Conservation (phyloP, 805 yeast genomes). For the Candida ascalaphidarum region DNA sequence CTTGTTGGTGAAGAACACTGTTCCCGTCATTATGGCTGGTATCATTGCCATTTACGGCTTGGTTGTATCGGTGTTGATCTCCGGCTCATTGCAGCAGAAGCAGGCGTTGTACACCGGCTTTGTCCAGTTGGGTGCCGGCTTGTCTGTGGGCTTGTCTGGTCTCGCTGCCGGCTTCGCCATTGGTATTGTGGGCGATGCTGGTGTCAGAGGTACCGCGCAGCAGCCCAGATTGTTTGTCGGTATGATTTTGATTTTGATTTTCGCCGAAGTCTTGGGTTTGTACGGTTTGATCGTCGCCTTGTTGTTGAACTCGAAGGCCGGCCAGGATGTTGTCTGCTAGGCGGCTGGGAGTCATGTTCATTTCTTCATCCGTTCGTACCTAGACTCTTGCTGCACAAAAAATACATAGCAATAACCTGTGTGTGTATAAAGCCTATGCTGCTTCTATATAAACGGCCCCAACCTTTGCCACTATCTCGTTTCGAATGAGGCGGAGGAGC, state of each 20-base stretch:
- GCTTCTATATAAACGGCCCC: slow-evolving; percentile 30
- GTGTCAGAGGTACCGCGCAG: slow-evolving; percentile 81
- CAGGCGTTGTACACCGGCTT: slow-evolving; percentile 93
- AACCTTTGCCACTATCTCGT: slow-evolving; percentile 22
- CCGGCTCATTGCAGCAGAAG: slow-evolving; percentile 76
- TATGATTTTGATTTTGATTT: slow-evolving; percentile 79
- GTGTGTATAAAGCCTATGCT: too few species aligned
- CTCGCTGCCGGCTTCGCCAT: slow-evolving; percentile 95
- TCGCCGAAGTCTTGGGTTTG: slow-evolving; percentile 83
- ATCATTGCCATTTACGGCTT: slow-evolving; percentile 93
- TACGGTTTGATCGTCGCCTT: slow-evolving; percentile 95
- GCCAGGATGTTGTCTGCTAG: slow-evolving; percentile 20
- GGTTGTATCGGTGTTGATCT: slow-evolving; percentile 92
- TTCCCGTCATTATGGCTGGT: slow-evolving; percentile 98
- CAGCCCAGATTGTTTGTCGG: slow-evolving; percentile 87
- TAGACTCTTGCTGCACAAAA: too few species aligned
- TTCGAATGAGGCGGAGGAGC: slow-evolving; percentile 19
- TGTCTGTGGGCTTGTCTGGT: slow-evolving; percentile 94
- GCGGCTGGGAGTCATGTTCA: neutral
- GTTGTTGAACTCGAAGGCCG: slow-evolving; percentile 84
- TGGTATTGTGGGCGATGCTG: slow-evolving; percentile 91
- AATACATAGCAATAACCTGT: too few species aligned
- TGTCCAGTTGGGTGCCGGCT: slow-evolving; percentile 95
- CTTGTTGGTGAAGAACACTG: slow-evolving; percentile 86
- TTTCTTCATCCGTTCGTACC: too few species aligned